Evolutionary conservation across 1,284 basidiomycete species (phyloP), one percentile per base, ranked within the genome.

Genomic region (Naganishia liquefaciens): DNA sequence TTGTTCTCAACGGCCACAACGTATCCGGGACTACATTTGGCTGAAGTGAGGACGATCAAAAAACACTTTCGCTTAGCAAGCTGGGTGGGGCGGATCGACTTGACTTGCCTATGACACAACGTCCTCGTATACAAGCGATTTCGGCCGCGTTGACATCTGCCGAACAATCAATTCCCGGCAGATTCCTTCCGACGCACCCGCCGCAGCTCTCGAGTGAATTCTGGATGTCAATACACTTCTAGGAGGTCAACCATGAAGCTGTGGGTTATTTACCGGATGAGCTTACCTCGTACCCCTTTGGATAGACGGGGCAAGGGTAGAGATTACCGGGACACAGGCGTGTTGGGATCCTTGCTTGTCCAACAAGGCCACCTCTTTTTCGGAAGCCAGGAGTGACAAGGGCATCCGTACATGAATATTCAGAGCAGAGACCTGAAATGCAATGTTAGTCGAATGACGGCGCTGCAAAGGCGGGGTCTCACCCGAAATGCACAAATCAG

Each of bases 291-390:
- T 40, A 63, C 27, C 61, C 61, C 10, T 23, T 54, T 13, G 61
- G 61, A 17, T 63, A 54, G 19, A 54, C 23, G 7, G 61, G 61
- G 39, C 61, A 63, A 33, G 61, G 61, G n/a, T 53, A 30, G 23
- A 54, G 47, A 23, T 25, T 30, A 11, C 39, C 46, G 30, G 39
- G 61, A 54, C 61, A 63, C 9, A 39, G 40, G n/a, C 15, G 49
- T 30, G 11, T 13, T 23, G 46, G 28, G 27, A 62, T 42, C 37
- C 40, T 30, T 2, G 43, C 43, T n/a, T 53, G 51, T 5, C 25
- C 25, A 1, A 46, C 44, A 9, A 58, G 9, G 11, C 28, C 46
- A 15, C 28, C 55, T 47, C 61, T 27, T 43, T n/a, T 17, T 17
- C 43, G 15, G 10, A 53, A 39, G 13, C 49, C 61, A 9, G 61